Evolutionary conservation across 2,329 filamentous ascomycete genomes (phyloP), one percentile per base, ranked within the genome.

Genomic region (Botrytis byssoidea): DNA sequence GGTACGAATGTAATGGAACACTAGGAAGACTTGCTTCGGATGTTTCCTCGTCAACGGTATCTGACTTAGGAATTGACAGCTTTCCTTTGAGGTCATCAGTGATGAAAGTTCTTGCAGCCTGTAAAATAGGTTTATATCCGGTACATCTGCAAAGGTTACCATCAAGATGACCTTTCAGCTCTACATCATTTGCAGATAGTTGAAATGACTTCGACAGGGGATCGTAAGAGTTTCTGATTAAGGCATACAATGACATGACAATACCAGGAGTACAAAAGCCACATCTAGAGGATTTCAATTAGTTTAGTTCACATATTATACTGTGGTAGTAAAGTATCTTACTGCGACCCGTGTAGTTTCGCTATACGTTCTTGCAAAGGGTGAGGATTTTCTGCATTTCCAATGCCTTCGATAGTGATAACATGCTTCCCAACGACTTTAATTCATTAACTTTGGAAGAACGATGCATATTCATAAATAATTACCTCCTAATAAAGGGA

Each of bases 121-220:
- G 95, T 6, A 98, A 85, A 72, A 99, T 98, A 0, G 96, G 94
- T 72, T 95, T 87, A 81, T 99, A 99, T 6, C 96, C 96, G 0
- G 96, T 99, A 83, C 96, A 99, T 70, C 96, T 76, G 81, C 96
- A 99, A 44, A 98, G 85, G 77, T 99, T 99, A 0, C 96, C 96
- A 82, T 98, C 95, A 78, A 98, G 97, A 73, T 79, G 0, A 93
- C 95, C 84, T 97, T 95, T 78, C 18, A 78, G 74, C 83, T 98
- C 95, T 57, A 98, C 88, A 46, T 97, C 93, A 77, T 92, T 89
- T 79, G 94, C 90, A 5, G 89, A 91, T 0, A 79, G 70, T 22
- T 75, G 67, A 35, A 79, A 79, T 40, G 70, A 72, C 61, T 76
- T 77, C 14, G 77, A 75, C 20, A 73, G 44, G 46, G 95, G 94